Conservation (phyloP, 345 rosid genomes). For the Cardamine chenopodiifolia region DNA sequence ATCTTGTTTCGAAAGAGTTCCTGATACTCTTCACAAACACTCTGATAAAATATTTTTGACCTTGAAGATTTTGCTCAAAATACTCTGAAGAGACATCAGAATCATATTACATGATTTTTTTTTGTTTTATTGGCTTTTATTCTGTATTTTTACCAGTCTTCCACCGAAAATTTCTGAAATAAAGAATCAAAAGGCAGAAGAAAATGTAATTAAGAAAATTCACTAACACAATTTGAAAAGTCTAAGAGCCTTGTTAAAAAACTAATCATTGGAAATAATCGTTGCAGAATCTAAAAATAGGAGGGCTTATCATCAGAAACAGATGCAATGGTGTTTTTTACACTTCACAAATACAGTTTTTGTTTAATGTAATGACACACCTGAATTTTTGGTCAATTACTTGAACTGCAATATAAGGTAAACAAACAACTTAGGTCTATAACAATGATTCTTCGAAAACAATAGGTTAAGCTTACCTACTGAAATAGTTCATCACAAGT, state of each 20-base stretch:
- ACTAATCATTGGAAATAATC: background rate
- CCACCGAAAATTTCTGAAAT: too few relatives aligned
- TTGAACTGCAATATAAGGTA: too few relatives aligned
- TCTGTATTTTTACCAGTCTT: too few relatives aligned
- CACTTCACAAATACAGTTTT: background rate
- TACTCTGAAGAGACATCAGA: too few relatives aligned
- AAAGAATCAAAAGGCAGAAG: too few relatives aligned
- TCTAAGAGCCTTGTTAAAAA: background rate
- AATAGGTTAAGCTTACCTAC: background rate
- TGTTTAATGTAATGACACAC: background rate
- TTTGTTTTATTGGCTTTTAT: too few relatives aligned
- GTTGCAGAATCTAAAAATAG: background rate
- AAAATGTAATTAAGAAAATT: background rate
- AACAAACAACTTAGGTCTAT: too few relatives aligned
- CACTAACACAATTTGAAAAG: background rate
- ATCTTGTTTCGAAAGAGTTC: too few relatives aligned
- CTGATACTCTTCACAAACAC: too few relatives aligned
- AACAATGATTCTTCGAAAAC: background rate
- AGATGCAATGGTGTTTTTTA: background rate
- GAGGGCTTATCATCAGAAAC: background rate
- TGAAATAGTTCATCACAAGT: background rate
- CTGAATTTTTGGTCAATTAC: background rate
- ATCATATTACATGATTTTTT: too few relatives aligned
- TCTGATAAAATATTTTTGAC: too few relatives aligned
- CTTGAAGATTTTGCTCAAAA: too few relatives aligned